phyloP scores from a whole-genome alignment of 2,329 filamentous ascomycete species.

The Clarireedia sp. region DNA sequence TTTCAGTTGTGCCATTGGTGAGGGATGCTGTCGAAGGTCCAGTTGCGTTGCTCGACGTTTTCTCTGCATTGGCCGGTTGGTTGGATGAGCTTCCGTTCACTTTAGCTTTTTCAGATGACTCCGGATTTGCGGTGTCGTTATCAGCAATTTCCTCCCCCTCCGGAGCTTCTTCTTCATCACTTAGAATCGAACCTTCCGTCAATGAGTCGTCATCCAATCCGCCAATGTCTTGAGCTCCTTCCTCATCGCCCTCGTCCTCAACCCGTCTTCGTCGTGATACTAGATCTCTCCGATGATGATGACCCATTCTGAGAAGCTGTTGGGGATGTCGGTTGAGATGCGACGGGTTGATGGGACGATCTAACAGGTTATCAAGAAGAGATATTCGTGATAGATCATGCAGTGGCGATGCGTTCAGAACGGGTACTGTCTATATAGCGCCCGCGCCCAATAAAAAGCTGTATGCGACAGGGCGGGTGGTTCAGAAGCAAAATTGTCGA shows the following conservation, averaged over 20 bases:
- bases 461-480: slow-evolving; percentile 16
- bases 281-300: slow-evolving; percentile 53
- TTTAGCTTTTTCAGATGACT: slow-evolving; percentile 20
- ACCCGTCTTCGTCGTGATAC: slow-evolving; percentile 61
- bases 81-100: slow-evolving; percentile 31
- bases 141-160: slow-evolving; percentile 59
- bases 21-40: slow-evolving; percentile 34
- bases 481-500: slow-evolving; percentile 20
- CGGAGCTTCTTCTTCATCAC: slow-evolving; percentile 52
- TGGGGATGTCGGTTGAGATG: slow-evolving; percentile 24
- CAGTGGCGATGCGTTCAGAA: slow-evolving; percentile 25
- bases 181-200: slow-evolving; percentile 54
- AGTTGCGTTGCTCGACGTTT: slow-evolving; percentile 21
- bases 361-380: slow-evolving; percentile 23
- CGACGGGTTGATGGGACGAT: slow-evolving; percentile 28
- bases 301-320: slow-evolving; percentile 37
- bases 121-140: slow-evolving; percentile 49
- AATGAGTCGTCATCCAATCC: slow-evolving; percentile 59
- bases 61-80: slow-evolving; percentile 26
- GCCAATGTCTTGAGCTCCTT: slow-evolving; percentile 46
- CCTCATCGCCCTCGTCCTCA: slow-evolving; percentile 65
- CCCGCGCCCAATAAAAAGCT: slow-evolving; percentile 28
- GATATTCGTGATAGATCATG: slow-evolving; percentile 29
- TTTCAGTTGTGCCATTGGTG: slow-evolving; percentile 37
- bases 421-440: slow-evolving; percentile 23